Evolutionary conservation across 768 basidiomycete genomes (phyloP), one percentile per base, ranked within the genome.

Genomic region (Leccinum sublutescens): DNA sequence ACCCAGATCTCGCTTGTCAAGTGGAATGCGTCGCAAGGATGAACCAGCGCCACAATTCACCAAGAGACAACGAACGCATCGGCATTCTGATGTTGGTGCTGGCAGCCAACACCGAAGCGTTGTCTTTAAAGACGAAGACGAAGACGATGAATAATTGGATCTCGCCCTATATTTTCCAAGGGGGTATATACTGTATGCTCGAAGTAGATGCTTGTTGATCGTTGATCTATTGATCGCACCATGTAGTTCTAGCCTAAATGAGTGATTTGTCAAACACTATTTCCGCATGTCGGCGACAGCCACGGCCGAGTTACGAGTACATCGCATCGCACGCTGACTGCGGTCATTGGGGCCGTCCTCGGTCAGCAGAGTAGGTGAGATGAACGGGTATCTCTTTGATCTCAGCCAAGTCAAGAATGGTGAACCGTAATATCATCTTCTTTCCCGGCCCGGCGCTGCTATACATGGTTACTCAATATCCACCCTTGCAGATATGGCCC

Each of bases 61-160:
- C 50, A 73, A 73, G 60, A 69, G 66, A n/a, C 71, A 55, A 52
- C 73, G 71, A 55, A 64, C 52, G 12, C 34, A 54, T 19, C 65
- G 67, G 48, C 27, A 64, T 48, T 65, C 66, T 0, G 68, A 71
- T 40, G 34, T 61, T 25, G 61, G 61, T 38, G 29, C 56, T 21
- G 53, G 63, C 15, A 61, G 43, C 58, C 68, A 57, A 43, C 2
- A 9, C 1, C 38, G 48, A 5, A 15, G n/a, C 10, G 6, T 14
- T 14, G 29, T 47, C 23, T 31, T 59, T 15, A 58, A 68, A 63
- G 29, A 11, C 15, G 67, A 62, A 40, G 61, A 60, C 0, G 69
- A 69, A 2, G 66, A 62, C 1, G 57, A 66, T 1, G 69, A 63
- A 38, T 65, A 55, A 40, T 29, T 34, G 51, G 27, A 48, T 55